A percentile compares a stretch with the other conserved stretches of the same genome.
These are phyloP conservation scores for Colletotrichum liaoningense DNA, from an alignment of 2,329 filamentous ascomycete genomes.

Conservation along the genomic window DNA sequence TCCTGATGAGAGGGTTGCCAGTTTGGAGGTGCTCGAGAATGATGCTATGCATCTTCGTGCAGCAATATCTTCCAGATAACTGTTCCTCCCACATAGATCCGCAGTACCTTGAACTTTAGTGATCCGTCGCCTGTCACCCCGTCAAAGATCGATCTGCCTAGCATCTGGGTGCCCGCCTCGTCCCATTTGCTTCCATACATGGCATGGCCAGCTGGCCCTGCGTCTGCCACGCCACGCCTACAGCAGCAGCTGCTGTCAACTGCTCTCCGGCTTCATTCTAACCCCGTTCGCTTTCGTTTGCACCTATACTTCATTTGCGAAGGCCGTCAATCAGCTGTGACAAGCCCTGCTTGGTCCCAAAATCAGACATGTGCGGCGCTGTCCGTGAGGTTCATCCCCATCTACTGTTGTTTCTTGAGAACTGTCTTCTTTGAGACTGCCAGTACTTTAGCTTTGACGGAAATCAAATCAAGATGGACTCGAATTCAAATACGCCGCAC, in stretches of 20 bases:
- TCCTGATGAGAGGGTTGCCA: neutral
- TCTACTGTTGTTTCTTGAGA: neutral
- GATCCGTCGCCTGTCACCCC: neutral
- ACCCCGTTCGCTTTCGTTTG: neutral
- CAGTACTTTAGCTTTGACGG: neutral
- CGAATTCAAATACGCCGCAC: conserved; percentile 31
- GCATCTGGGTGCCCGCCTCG: neutral
- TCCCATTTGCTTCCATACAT: neutral
- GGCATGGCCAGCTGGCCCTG: neutral
- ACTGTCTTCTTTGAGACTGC: conserved; percentile 14
- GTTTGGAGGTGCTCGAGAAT: neutral
- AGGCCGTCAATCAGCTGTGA: neutral
- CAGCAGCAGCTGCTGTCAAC: neutral
- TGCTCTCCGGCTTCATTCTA: neutral
- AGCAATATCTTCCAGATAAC: neutral
- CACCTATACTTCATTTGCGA: neutral
- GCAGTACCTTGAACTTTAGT: neutral
- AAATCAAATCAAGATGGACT: conserved; percentile 4
- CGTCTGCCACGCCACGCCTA: conserved; percentile 4
- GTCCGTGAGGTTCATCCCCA: conserved; percentile 26
- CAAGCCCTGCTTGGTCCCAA: conserved; percentile 3
- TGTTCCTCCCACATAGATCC: neutral
- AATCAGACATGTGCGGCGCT: neutral
- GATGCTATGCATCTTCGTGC: neutral
- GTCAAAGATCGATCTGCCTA: neutral